A percentile compares a stretch with the other conserved stretches of the same genome.
Evolutionary conservation across 129 eudicot species (phyloP).

Genomic region (Heracleum sosnowskyi): DNA sequence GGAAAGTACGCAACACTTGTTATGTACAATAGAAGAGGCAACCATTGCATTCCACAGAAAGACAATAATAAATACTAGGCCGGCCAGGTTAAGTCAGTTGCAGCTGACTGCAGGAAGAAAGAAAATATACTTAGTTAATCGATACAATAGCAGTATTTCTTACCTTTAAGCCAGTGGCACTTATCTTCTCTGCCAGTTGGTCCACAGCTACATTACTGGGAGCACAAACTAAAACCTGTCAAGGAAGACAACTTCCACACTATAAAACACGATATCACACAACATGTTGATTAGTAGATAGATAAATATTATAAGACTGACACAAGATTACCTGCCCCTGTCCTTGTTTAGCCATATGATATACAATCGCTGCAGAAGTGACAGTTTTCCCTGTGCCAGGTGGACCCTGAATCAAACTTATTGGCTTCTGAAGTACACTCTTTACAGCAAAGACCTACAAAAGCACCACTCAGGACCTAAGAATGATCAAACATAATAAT

Average conservation of each 20-base stretch:
- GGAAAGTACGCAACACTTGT: background rate
- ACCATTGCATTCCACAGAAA: background rate
- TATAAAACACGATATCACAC: background rate
- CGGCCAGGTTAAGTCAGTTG: background rate
- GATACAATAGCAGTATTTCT: background rate
- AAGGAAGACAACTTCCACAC: slow-evolving; percentile 5
- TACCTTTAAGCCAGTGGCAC: slow-evolving; percentile 95
- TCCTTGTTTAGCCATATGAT: slow-evolving; percentile 98
- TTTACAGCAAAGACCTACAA: slow-evolving; percentile 87
- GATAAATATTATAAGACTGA: background rate
- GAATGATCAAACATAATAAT: background rate
- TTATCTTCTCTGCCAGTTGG: slow-evolving; percentile 90
- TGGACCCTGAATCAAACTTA: slow-evolving; percentile 93
- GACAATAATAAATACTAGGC: background rate
- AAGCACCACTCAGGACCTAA: background rate
- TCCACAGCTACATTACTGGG: slow-evolving; percentile 98
- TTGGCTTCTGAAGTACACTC: slow-evolving; percentile 92
- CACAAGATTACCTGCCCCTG: slow-evolving; percentile 73
- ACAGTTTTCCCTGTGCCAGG: slow-evolving; percentile 98
- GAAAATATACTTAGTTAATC: background rate
- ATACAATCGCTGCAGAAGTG: slow-evolving; percentile 94
- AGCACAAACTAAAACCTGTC: slow-evolving; percentile 92
- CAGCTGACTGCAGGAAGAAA: background rate
- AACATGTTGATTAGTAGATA: background rate
- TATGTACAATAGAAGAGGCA: background rate